phyloP scores from a whole-genome alignment of 2,329 filamentous ascomycete genomes.

The Sporothrix globosa region DNA sequence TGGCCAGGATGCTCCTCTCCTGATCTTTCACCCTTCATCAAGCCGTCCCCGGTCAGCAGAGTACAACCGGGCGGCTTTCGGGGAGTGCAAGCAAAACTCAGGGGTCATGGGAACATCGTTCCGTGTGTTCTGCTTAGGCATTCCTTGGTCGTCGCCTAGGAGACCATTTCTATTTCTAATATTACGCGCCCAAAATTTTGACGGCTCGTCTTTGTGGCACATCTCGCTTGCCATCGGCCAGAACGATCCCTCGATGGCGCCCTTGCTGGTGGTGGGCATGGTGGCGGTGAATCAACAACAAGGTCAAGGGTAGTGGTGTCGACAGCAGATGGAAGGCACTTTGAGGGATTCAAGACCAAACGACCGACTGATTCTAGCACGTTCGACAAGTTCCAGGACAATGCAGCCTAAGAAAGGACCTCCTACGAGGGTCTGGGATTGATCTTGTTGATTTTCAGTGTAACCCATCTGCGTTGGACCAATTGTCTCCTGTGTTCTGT shows the following conservation, averaged over 20 bases:
- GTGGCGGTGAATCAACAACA: conserved; percentile 16
- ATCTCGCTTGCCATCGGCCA: conserved; percentile 5
- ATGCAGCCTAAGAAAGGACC: conserved; percentile 5
- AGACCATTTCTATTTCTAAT: conserved; percentile 17
- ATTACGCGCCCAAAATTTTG: background rate
- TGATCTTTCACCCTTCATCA: background rate
- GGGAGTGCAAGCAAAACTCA: conserved; percentile 11
- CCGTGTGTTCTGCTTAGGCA: conserved; percentile 2
- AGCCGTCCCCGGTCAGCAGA: background rate
- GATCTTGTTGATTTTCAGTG: background rate
- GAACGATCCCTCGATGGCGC: background rate
- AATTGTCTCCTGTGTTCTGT: background rate
- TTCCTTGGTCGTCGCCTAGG: background rate
- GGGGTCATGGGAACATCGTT: background rate
- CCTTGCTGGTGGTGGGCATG: conserved; percentile 1
- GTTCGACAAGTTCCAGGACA: conserved; percentile 2
- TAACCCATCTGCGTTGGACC: conserved; percentile 4
- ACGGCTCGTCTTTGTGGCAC: conserved; percentile 21
- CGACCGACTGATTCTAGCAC: background rate
- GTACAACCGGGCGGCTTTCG: background rate
- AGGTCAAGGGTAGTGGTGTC: background rate
- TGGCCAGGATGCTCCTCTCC: background rate
- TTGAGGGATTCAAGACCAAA: background rate
- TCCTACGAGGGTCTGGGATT: background rate
- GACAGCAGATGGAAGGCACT: too few species aligned